phyloP scores from a whole-genome alignment of 768 basidiomycete genomes.

The Mycena alexandri region DNA sequence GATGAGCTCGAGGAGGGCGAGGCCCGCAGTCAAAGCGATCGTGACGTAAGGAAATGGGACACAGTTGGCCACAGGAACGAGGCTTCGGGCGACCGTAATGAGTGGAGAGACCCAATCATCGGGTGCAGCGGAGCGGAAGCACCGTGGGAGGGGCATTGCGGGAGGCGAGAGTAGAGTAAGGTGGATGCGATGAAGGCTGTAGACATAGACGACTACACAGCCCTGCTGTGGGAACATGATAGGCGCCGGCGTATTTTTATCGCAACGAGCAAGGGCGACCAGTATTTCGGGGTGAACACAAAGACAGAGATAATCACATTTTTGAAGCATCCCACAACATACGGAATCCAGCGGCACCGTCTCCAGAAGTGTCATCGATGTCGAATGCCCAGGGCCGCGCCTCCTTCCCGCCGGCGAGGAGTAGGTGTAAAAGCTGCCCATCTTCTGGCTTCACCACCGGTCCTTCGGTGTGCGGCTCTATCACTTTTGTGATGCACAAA shows the following conservation, averaged over 20 bases:
- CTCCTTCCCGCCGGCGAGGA: too few relatives aligned
- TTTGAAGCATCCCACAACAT: neutral
- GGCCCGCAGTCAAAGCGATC: neutral
- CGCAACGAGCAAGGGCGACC: too few relatives aligned
- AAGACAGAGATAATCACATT: neutral
- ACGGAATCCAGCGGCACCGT: neutral
- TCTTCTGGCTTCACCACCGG: neutral
- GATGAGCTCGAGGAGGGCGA: conserved; percentile 14
- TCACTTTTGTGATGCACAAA: neutral
- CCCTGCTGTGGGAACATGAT: too few relatives aligned
- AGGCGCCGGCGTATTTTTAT: too few relatives aligned
- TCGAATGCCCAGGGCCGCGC: neutral
- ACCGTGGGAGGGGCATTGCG: neutral
- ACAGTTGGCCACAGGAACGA: neutral
- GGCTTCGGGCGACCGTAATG: neutral
- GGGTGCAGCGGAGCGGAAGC: neutral
- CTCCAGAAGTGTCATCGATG: neutral
- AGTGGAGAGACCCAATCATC: conserved; percentile 12
- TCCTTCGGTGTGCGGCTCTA: too few relatives aligned
- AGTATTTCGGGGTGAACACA: too few relatives aligned
- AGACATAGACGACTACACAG: too few relatives aligned
- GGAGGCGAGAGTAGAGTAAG: too few relatives aligned
- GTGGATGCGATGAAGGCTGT: too few relatives aligned
- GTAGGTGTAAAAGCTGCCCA: neutral
- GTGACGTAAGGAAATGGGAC: conserved; percentile 12